Evolutionary conservation across 1,139 yeast genomes (phyloP).

Genomic region (Meyerozyma guilliermondii): DNA sequence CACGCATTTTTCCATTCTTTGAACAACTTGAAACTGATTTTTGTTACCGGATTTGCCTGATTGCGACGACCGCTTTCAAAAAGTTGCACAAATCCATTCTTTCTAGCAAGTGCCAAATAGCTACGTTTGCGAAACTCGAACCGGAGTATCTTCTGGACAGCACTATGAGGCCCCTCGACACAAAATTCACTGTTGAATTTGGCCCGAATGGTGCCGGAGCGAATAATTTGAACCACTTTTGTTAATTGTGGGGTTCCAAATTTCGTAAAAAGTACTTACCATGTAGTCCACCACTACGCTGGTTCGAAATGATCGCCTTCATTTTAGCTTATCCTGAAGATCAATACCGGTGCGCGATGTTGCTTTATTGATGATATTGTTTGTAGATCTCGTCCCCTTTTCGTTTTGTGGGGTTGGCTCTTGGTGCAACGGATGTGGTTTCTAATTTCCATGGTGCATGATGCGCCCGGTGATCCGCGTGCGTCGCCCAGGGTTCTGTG

Average conservation of each 20-base stretch:
- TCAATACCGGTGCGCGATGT: background rate
- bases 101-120: slow-evolving; percentile 22
- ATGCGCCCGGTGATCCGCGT: too few species aligned
- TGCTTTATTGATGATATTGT: background rate
- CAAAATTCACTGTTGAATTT: slow-evolving; percentile 5
- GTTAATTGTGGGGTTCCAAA: slow-evolving; percentile 3
- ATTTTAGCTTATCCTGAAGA: slow-evolving; percentile 1
- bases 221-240: slow-evolving; percentile 4
- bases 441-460: slow-evolving; percentile 19
- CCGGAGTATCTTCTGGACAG: slow-evolving; percentile 4
- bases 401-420: background rate
- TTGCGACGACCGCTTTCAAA: background rate
- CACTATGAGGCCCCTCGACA: slow-evolving; percentile 1
- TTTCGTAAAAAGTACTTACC: slow-evolving; percentile 1
- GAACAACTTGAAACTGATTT: slow-evolving; percentile 15
- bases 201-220: slow-evolving; percentile 1
- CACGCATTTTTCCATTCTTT: slow-evolving; percentile 28
- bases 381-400: background rate
- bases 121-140: slow-evolving; percentile 4
- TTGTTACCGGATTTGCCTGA: slow-evolving; percentile 10
- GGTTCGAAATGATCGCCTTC: slow-evolving; percentile 6
- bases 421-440: slow-evolving; percentile 2
- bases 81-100: slow-evolving; percentile 23
- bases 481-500: slow-evolving; percentile 20
- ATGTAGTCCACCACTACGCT: slow-evolving; percentile 5